Base-by-base conservation (phyloP, 805 yeast species). In the Candida maesae region DNA sequence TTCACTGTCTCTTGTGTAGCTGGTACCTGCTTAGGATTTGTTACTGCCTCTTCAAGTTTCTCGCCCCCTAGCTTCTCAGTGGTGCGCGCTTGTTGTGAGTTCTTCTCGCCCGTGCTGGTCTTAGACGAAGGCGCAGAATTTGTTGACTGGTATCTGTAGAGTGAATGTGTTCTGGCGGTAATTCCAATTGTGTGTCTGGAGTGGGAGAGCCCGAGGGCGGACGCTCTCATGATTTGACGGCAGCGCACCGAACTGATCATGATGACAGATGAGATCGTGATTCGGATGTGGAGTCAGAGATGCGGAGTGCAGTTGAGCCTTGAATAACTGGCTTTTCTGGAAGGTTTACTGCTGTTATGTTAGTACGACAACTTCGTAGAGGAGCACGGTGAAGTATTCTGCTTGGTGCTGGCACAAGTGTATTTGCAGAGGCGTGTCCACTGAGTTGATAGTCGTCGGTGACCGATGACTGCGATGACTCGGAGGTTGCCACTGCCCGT, bases 1-100 rank as follows among this genome's bases (percentile, higher is more conserved):
- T 84, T 83, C 19, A 44, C 42, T 4, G 31, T 46, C 79, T 28
- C 43, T 34, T 39, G 33, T 2, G 45, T 40, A 1, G 28, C 32
- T 25, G 26, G 35, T 8, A 24, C 12, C 6, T 33, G 20, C 11
- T 23, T 23, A 8, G 26, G 15, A 15, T 14, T 15, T 15, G 31
- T 28, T 6, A 15, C 19, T n/a, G 27, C 16, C 13, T 32, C 26
- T 21, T 32, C 26, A 5, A 32, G 26, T 11, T 32, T 32, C 6
- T 18, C 16, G 24, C 35, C 35, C 19, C 26, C 12, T 18, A 16
- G 13, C 31, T 14, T 12, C 18, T 28, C 18, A n/a, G 7, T 7
- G 31, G 31, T n/a, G n/a, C n/a, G n/a, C n/a, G n/a, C n/a, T n/a
- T n/a, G 31, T 15, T 28, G 31, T 13, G 18, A 6, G 15, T 28